Conservation (phyloP, 1,139 yeast genomes). For the Candida sanyaensis region DNA sequence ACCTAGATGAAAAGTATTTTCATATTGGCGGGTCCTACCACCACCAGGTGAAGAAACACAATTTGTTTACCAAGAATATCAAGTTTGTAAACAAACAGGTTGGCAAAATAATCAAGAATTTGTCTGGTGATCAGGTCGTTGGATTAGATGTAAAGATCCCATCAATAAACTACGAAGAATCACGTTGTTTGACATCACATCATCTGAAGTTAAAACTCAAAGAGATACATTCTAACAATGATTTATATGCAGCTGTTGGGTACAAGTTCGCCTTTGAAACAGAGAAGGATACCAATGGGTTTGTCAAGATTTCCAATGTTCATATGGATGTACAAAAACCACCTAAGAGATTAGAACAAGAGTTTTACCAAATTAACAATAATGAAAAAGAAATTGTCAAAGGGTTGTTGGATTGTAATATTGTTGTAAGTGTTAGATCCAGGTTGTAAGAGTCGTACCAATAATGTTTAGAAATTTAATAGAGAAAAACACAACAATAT, state of each 20-base stretch:
- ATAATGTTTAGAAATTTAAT: not conserved
- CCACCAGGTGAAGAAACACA: slow-evolving; percentile 19
- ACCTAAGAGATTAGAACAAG: slow-evolving; percentile 4
- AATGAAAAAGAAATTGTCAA: not conserved
- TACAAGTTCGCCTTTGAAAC: not conserved
- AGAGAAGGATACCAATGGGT: not conserved
- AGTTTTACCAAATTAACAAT: not conserved
- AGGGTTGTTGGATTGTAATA: slow-evolving; percentile 13
- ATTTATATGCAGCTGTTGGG: not conserved
- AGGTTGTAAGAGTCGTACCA: not conserved
- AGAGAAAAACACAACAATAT: not conserved
- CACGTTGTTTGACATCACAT: slow-evolving; percentile 25
- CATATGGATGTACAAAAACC: not conserved
- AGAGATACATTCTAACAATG: not conserved
- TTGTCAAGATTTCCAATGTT: not conserved
- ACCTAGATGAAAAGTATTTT: slow-evolving; percentile 28
- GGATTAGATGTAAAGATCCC: slow-evolving; percentile 34
- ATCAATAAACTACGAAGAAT: slow-evolving; percentile 28
- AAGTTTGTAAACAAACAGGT: slow-evolving; percentile 28
- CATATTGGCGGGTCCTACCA: slow-evolving; percentile 5
- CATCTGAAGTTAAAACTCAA: slow-evolving; percentile 6
- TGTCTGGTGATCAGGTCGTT: slow-evolving; percentile 10
- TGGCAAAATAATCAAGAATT: slow-evolving; percentile 18
- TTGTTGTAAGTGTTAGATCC: slow-evolving; percentile 11
- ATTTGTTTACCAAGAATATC: slow-evolving; percentile 27